Evolutionary conservation across 495 filamentous ascomycete species (phyloP).

Genomic region (Talaromyces wortmannii): DNA sequence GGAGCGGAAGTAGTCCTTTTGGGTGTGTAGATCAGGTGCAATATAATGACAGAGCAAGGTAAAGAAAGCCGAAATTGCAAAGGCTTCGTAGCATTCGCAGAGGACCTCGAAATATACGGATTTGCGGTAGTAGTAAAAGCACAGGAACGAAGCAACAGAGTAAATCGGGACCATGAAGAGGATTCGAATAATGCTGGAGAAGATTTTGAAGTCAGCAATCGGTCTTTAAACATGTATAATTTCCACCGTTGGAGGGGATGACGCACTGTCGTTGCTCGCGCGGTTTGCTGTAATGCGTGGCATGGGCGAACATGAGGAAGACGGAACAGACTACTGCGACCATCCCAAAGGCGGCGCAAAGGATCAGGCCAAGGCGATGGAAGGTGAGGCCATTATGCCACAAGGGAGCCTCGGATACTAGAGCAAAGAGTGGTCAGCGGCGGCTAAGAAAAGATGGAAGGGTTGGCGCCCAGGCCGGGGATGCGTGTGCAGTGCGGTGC

Average conservation of each 20-base stretch:
- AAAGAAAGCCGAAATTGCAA: conserved; percentile 65
- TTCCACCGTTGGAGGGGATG: neutral
- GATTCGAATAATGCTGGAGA: conserved; percentile 65
- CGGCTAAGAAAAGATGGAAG: neutral
- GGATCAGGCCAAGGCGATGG: conserved; percentile 37
- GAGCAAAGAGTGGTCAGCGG: conserved; percentile 17
- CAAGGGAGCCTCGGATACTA: conserved; percentile 30
- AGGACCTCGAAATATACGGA: conserved; percentile 65
- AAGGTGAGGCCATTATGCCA: conserved; percentile 45
- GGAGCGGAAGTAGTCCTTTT: conserved; percentile 67
- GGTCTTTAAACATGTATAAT: neutral
- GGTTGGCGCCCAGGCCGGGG: no score
- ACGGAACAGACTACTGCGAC: conserved; percentile 35
- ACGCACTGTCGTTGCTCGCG: conserved; percentile 72
- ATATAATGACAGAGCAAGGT: conserved; percentile 67
- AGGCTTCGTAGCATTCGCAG: conserved; percentile 72
- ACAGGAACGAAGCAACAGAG: conserved; percentile 57
- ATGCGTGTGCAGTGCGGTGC: neutral
- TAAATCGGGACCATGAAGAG: conserved; percentile 74
- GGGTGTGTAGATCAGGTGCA: conserved; percentile 58
- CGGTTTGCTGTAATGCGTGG: conserved; percentile 75
- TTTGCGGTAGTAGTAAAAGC: conserved; percentile 59
- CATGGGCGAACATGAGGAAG: conserved; percentile 66
- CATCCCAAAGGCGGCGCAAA: conserved; percentile 40
- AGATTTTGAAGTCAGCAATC: conserved; percentile 6